phyloP scores from a whole-genome alignment of 108 stramenopile genomes.

The Pseudonitzschia delicatissima region DNA sequence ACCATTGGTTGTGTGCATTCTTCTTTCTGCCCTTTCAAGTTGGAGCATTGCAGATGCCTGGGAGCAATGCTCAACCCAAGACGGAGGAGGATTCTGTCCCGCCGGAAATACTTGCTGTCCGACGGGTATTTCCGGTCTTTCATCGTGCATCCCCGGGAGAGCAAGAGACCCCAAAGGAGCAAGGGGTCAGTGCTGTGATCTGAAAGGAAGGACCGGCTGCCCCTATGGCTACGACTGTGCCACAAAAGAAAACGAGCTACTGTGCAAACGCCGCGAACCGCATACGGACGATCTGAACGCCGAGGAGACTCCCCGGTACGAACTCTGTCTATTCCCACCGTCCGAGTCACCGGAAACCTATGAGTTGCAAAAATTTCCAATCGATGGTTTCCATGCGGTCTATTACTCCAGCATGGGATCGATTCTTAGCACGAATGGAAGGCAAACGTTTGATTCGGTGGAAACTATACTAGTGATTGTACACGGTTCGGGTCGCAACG shows the following conservation, averaged over 20 bases:
- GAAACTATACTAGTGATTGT: slow-evolving; percentile 43
- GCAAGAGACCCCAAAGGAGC: slow-evolving; percentile 16
- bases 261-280: neutral
- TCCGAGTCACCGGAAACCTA: neutral
- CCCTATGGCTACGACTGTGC: slow-evolving; percentile 35
- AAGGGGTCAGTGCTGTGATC: slow-evolving; percentile 32
- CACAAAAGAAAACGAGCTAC: neutral
- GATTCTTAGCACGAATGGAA: slow-evolving; percentile 1
- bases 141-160: slow-evolving; percentile 33
- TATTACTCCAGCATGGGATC: slow-evolving; percentile 33
- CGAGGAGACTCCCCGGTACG: slow-evolving; percentile 23
- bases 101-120: slow-evolving; percentile 33
- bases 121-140: slow-evolving; percentile 19
- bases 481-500: slow-evolving; percentile 75
- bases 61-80: slow-evolving; percentile 17
- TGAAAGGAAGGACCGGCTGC: slow-evolving; percentile 28
- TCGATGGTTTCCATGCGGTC: slow-evolving; percentile 8
- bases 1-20: too few species aligned
- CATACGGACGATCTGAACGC: neutral
- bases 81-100: slow-evolving; percentile 41
- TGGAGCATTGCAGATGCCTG: slow-evolving; percentile 10
- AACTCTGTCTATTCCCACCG: slow-evolving; percentile 21
- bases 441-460: slow-evolving; percentile 4
- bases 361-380: slow-evolving; percentile 25
- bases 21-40: too few species aligned